Evolutionary conservation across 371 early-diverging fungal species (phyloP).

Genomic region (Entomophthora muscae): DNA sequence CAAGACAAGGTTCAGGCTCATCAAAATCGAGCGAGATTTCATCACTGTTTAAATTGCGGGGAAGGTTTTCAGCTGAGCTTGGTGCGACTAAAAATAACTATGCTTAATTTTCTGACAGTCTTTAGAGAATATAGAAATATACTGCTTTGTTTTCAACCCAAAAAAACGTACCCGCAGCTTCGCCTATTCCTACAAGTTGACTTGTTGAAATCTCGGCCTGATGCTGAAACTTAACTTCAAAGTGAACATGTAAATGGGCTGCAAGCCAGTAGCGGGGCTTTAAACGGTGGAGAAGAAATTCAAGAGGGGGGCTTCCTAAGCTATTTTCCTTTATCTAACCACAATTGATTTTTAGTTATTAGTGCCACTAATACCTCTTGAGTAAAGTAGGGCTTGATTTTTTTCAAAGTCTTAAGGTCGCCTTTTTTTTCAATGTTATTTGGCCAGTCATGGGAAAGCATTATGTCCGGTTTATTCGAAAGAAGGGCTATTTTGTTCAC

Average conservation of each 20-base stretch:
- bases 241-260: constrained; percentile 86
- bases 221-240: too few species aligned
- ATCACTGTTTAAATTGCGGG: not conserved
- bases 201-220: too few species aligned
- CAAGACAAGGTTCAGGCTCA: too few species aligned
- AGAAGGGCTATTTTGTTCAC: constrained; percentile 51
- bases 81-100: too few species aligned
- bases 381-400: constrained; percentile 44
- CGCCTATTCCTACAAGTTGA: too few species aligned
- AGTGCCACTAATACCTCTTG: constrained; percentile 33
- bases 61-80: too few species aligned
- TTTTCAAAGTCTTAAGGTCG: constrained; percentile 34
- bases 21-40: not conserved
- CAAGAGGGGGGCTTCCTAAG: constrained; percentile 56
- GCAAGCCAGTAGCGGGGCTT: constrained; percentile 83
- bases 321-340: constrained; percentile 35
- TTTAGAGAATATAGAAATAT: too few species aligned
- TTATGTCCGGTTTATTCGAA: constrained; percentile 49
- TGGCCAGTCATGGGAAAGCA: constrained; percentile 97
- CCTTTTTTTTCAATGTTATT: constrained; percentile 65
- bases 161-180: too few species aligned
- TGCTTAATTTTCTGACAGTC: too few species aligned
- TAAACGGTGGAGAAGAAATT: constrained; percentile 42
- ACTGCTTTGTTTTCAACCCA: too few species aligned
- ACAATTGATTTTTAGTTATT: not conserved